Base-by-base conservation (phyloP, 176 grass and related monocot genomes). In the Melocanna baccifera region DNA sequence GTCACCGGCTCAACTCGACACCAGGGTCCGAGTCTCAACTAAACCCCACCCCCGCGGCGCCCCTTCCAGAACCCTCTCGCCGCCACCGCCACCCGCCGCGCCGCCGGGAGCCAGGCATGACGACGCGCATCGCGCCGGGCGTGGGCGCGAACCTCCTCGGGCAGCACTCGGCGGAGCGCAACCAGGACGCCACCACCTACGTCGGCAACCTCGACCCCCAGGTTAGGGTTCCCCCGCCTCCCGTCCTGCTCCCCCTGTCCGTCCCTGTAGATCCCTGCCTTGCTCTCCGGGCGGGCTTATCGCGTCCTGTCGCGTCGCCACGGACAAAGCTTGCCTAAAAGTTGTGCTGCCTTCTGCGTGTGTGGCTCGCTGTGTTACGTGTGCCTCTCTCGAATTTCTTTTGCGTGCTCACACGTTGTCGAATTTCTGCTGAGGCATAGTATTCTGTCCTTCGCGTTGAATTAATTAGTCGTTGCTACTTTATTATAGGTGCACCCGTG, bases 151-250 rank as follows among this genome's bases (percentile, higher is more conserved):
- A 99, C 78, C 84, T 99, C 0, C 91, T 99, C 20, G 93, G 96
- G 29, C 93, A 99, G 90, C 96, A 99, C 90, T 90, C 96, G 58
- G 93, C 96, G 36, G 93, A 99, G 89, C 89, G 96, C 74, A 99
- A 99, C 81, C 96, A 96, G 78, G 96, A 99, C 64, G 96, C 96
- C 81, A 99, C 96, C 64, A 91, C 91, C 81, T 99, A 99, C 86
- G 96, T 99, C 63, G 96, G 96, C 76, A 96, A 94, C 73, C 96
- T 99, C 81, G 93, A 96, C 62, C 91, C 96, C 42, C 96, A 99
- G 91, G 93, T 97, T 85, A 74, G 83, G 62, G 75, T 71, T 73
- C 25, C 76, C 5, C 47, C 29, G 29, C 2, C 58, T 4, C 28
- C 75, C 22, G 25, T 47, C 5, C 30, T 7, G 22, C 53, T 83